These are phyloP conservation scores for Populus simonii DNA, from an alignment of 345 rosid genomes.

Conservation along the genomic window DNA sequence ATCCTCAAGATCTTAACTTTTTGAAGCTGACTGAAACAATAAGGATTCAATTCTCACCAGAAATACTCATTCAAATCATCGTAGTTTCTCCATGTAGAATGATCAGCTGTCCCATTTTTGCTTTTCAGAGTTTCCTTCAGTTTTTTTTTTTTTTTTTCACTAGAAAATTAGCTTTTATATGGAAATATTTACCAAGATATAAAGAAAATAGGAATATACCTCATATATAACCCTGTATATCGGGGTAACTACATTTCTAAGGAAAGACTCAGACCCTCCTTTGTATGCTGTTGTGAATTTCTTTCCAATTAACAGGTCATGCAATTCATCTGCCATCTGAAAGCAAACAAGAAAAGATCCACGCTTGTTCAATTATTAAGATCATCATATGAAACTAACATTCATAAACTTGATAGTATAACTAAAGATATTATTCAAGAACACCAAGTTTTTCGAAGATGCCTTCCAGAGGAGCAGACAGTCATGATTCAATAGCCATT, in stretches of 20 bases:
- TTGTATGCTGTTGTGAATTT: slow-evolving; percentile 58
- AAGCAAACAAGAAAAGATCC: slow-evolving; percentile 7
- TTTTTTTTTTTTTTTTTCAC: neutral
- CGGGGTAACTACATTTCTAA: slow-evolving; percentile 71
- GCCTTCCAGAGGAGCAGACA: neutral
- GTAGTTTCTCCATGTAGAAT: slow-evolving; percentile 96
- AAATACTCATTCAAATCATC: slow-evolving; percentile 93
- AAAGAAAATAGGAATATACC: slow-evolving; percentile 38
- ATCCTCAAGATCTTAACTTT: slow-evolving; percentile 3
- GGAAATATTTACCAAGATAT: slow-evolving; percentile 7
- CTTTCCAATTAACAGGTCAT: slow-evolving; percentile 69
- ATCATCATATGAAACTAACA: neutral
- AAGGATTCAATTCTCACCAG: slow-evolving; percentile 48
- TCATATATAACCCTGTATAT: slow-evolving; percentile 60
- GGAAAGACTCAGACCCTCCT: slow-evolving; percentile 67
- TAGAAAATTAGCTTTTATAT: slow-evolving; percentile 19
- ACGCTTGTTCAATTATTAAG: neutral
- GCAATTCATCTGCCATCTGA: slow-evolving; percentile 91
- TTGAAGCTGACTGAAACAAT: slow-evolving; percentile 11
- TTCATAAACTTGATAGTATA: neutral
- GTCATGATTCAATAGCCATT: neutral
- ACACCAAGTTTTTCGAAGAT: neutral
- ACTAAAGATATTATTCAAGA: neutral
- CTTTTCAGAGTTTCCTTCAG: slow-evolving; percentile 79
- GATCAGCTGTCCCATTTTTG: slow-evolving; percentile 78